Percentiles rank a stretch among this genome's conserved stretches.
These are phyloP conservation scores for Penicillium sp. DNA, from an alignment of 2,329 filamentous ascomycete species.

Conservation along the genomic window DNA sequence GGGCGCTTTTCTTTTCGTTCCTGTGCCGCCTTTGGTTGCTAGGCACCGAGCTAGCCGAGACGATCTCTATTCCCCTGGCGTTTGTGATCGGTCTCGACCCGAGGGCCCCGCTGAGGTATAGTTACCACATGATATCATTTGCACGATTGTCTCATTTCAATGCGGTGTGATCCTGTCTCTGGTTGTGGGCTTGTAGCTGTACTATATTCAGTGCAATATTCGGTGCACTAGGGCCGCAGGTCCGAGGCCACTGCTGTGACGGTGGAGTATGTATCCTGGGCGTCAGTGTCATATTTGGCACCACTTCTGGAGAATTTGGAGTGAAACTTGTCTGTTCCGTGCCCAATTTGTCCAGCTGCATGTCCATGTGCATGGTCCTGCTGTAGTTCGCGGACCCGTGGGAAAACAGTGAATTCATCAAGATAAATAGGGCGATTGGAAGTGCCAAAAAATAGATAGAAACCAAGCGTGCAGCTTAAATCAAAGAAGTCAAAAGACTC, in stretches of 20 bases:
- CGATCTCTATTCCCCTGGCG: slow-evolving; percentile 1
- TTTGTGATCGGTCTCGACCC: slow-evolving; percentile 2
- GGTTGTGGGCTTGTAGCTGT: background rate
- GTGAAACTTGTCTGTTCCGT: no score
- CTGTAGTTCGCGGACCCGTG: background rate
- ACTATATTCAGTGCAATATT: background rate
- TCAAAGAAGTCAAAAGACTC: background rate
- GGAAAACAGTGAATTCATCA: background rate
- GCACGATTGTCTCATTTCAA: background rate
- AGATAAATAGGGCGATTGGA: background rate
- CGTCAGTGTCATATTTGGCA: background rate
- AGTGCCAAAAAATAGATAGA: no score
- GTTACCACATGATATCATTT: background rate
- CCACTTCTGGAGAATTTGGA: background rate
- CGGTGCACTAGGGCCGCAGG: background rate
- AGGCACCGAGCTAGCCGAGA: slow-evolving; percentile 5
- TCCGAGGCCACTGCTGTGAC: background rate
- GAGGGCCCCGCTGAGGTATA: background rate
- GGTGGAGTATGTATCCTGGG: background rate
- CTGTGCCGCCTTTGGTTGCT: background rate
- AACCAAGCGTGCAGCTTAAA: background rate
- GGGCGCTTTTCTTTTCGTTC: background rate
- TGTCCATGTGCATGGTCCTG: background rate
- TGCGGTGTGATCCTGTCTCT: background rate
- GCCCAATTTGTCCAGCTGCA: background rate